Conservation (phyloP, 768 basidiomycete genomes). For the Punctularia strigosozonata region DNA sequence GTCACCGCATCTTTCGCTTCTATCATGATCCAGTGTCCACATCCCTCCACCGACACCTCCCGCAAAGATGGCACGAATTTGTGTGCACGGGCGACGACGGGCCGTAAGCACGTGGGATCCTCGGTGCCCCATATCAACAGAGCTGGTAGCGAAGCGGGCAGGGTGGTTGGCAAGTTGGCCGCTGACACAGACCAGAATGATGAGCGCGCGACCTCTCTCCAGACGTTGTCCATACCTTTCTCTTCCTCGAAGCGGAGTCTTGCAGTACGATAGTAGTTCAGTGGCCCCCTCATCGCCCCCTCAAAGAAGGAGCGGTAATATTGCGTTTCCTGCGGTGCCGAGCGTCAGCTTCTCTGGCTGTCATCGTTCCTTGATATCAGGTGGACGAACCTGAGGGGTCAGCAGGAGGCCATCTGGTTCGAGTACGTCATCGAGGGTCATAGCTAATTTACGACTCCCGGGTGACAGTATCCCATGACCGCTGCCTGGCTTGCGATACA, state of each 20-base stretch:
- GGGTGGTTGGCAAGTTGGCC: slow-evolving; percentile 23
- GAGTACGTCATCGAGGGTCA: too few relatives aligned
- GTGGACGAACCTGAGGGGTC: too few relatives aligned
- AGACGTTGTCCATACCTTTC: slow-evolving; percentile 14
- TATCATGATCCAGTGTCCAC: slow-evolving; percentile 62
- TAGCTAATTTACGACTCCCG: too few relatives aligned
- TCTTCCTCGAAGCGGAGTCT: slow-evolving; percentile 60
- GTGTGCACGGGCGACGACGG: slow-evolving; percentile 28
- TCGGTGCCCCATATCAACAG: slow-evolving; percentile 48
- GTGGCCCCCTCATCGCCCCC: slow-evolving; percentile 54
- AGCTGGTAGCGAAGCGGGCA: slow-evolving; percentile 40
- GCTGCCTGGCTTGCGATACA: too few relatives aligned
- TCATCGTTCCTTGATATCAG: neutral
- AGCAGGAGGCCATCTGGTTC: too few relatives aligned
- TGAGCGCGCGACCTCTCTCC: slow-evolving; percentile 19
- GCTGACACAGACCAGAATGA: neutral
- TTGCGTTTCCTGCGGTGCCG: slow-evolving; percentile 35
- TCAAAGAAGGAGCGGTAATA: slow-evolving; percentile 36
- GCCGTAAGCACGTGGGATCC: slow-evolving; percentile 36
- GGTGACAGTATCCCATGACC: too few relatives aligned
- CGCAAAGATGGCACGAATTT: slow-evolving; percentile 41
- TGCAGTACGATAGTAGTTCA: slow-evolving; percentile 68
- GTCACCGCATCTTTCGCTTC: slow-evolving; percentile 48
- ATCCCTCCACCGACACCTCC: slow-evolving; percentile 38
- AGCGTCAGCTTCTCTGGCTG: neutral